Evolutionary conservation across 495 filamentous ascomycete genomes (phyloP).

Genomic region (Trichoderma erinaceum): DNA sequence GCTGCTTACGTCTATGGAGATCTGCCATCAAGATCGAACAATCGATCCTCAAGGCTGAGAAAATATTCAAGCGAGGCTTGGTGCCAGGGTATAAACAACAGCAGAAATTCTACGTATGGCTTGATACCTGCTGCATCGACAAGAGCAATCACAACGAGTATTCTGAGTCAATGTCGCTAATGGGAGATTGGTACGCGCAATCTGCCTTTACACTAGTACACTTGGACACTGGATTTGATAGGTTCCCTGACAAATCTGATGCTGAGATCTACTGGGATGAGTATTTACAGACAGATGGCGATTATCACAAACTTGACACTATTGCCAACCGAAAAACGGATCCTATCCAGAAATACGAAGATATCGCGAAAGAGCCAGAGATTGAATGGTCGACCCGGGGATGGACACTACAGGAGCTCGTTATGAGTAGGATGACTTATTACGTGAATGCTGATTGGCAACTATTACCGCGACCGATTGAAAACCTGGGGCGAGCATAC

Average conservation of each 20-base stretch:
- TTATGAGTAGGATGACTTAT: constrained; percentile 42
- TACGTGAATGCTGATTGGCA: constrained; percentile 39
- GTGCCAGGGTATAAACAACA: constrained; percentile 30
- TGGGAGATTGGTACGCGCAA: constrained; percentile 46
- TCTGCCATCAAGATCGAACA: constrained; percentile 37
- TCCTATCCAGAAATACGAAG: constrained; percentile 19
- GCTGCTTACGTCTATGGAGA: constrained; percentile 30
- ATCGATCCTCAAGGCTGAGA: constrained; percentile 28
- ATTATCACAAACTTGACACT: constrained; percentile 24
- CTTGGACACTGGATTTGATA: constrained; percentile 30
- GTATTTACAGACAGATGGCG: not conserved
- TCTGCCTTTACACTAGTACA: constrained; percentile 44
- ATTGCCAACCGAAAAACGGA: constrained; percentile 19
- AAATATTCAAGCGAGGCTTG: constrained; percentile 27
- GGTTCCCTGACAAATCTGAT: not conserved
- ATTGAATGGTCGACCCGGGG: constrained; percentile 39
- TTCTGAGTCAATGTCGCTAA: constrained; percentile 37
- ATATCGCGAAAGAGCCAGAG: constrained; percentile 18
- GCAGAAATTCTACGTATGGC: constrained; percentile 42
- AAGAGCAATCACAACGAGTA: constrained; percentile 36
- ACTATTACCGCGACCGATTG: constrained; percentile 30
- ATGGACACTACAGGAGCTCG: constrained; percentile 47
- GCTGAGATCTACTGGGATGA: not conserved
- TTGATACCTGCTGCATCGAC: constrained; percentile 22
- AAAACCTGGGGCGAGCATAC: constrained; percentile 36